Evolutionary conservation across 192 early-diverging fungal genomes (phyloP), one percentile per base, ranked within the genome.

Genomic region (Coemansia sp.): DNA sequence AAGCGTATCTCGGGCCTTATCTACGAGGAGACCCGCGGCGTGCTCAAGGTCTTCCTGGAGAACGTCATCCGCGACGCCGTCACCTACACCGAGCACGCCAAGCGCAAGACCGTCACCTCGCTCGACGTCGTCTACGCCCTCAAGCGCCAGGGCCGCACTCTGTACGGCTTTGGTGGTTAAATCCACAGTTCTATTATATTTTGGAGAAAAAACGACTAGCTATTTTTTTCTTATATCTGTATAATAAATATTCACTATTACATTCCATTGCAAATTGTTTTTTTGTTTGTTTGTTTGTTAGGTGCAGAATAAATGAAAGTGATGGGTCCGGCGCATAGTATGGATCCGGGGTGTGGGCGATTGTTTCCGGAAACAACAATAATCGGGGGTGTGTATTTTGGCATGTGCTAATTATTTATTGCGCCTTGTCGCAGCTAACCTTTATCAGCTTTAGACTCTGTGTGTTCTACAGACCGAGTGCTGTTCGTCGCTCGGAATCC

Each of bases 1-100:
- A 98, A 98, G 92, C 93, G 95, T 91, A 98, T 98, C 87, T 95
- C 93, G 55, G 95, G 95, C 62, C 93, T 98, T 67, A 98, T 98
- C 83, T 98, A 98, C 86, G 95, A 98, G 78, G 95, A 98, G 85
- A 98, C 95, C 81, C 93, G 95, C 75, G 87, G 86, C 67, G 95
- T 98, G 65, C 89, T 98, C 79, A 98, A 98, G 90, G 85, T 89
- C 63, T 98, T 98, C 87, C 90, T 98, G 69, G 95, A 98, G 85
- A 94, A 95, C 85, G 95, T 98, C 83, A 98, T 98, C 82, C 89
- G 95, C 69, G 95, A 98, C 78, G 90, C 95, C 55, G 95, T 98
- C 74, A 98, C 95, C 74, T 98, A 98, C 89, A 96, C 95, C 66
- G 94, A 98, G 82, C 95, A 98, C 90, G 95, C 54, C 82, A 94